Conservation (phyloP, 176 grass and related monocot genomes). For the Oryza meyeriana region DNA sequence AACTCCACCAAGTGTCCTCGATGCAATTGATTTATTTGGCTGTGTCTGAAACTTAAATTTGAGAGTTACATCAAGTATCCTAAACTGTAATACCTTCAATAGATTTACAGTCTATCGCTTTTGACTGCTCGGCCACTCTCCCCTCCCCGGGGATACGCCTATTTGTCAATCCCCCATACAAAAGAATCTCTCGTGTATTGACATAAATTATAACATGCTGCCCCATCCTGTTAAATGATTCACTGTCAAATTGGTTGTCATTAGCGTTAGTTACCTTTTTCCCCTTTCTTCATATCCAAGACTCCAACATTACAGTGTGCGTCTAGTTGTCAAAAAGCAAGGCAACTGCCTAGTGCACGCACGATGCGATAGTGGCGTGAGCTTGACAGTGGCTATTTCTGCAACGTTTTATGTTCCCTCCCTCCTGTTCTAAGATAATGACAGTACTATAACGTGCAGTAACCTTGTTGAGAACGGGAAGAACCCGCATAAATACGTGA, state of each 20-base stretch:
- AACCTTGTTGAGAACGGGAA: conserved; percentile 69
- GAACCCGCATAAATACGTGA: conserved; percentile 73
- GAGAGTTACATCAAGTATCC: background rate
- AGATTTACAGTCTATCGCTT: too few species aligned
- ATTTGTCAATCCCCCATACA: background rate
- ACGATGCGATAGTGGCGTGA: background rate
- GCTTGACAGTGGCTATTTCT: background rate
- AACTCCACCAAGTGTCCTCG: background rate
- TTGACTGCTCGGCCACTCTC: too few species aligned
- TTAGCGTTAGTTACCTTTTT: background rate
- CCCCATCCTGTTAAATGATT: conserved; percentile 1
- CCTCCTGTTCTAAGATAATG: background rate
- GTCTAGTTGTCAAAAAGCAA: background rate
- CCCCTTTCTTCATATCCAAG: background rate
- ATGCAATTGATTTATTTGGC: background rate
- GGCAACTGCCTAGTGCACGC: background rate
- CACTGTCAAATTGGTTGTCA: background rate
- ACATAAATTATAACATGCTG: too few species aligned
- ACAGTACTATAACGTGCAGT: conserved; percentile 25
- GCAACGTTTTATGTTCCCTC: background rate
- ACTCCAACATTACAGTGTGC: background rate
- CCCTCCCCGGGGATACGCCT: too few species aligned
- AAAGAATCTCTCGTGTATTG: background rate
- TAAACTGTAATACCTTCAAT: too few species aligned
- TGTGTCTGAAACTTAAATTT: background rate